phyloP scores from a whole-genome alignment of 176 grass and related monocot species.

The Pontederia paniculata region DNA sequence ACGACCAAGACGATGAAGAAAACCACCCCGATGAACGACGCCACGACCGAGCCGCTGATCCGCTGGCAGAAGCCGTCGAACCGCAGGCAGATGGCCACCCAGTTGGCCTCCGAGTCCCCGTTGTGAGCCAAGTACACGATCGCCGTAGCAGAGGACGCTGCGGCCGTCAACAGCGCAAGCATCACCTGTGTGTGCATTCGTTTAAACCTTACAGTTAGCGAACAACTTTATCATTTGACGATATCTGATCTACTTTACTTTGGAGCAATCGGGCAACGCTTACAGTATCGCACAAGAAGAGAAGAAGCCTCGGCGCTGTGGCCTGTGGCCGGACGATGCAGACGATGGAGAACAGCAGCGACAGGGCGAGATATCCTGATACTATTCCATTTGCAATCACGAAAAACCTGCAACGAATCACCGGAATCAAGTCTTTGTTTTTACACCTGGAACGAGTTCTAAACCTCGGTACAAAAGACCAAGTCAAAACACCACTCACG shows the following conservation, averaged over 20 bases:
- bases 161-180: constrained; percentile 30
- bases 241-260: too few relatives aligned
- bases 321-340: constrained; percentile 31
- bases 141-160: constrained; percentile 39
- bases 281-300: constrained; percentile 47
- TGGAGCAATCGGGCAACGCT: neutral
- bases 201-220: neutral
- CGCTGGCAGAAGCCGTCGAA: constrained; percentile 82
- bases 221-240: neutral
- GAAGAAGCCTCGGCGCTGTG: constrained; percentile 39
- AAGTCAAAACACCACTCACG: constrained; percentile 11
- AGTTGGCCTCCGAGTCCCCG: constrained; percentile 54
- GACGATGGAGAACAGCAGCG: constrained; percentile 52
- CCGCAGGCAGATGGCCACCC: constrained; percentile 74
- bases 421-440: neutral
- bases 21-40: constrained; percentile 63
- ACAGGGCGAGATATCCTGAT: constrained; percentile 62
- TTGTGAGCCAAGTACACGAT: constrained; percentile 74
- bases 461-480: too few relatives aligned
- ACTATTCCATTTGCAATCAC: constrained; percentile 45
- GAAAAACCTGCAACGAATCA: constrained; percentile 53
- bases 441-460: too few relatives aligned
- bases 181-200: constrained; percentile 32
- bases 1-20: constrained; percentile 52
- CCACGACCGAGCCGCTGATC: constrained; percentile 71